phyloP scores from a whole-genome alignment of 768 basidiomycete genomes.

The Omphalotus guepiniiformis region DNA sequence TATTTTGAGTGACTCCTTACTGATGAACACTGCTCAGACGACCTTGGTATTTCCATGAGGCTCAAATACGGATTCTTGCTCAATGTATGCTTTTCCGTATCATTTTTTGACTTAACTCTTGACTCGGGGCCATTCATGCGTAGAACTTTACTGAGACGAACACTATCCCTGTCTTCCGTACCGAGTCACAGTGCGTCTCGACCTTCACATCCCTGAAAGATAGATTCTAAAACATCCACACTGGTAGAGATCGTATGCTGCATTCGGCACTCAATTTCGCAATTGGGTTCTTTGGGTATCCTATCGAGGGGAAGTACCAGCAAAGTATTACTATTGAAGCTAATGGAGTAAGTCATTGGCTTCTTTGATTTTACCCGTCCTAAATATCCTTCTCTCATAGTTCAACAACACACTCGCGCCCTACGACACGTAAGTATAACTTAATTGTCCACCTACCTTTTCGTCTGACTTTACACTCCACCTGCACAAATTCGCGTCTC shows the following conservation, averaged over 20 bases:
- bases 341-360: conserved; percentile 37
- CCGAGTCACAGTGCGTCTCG: conserved; percentile 60
- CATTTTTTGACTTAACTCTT: neutral
- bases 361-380: conserved; percentile 11
- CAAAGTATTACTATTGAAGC: conserved; percentile 74
- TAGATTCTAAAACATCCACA: too few relatives aligned
- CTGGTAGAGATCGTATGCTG: conserved; percentile 64
- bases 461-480: conserved; percentile 13
- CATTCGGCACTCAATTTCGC: conserved; percentile 64
- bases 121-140: neutral
- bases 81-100: conserved; percentile 31
- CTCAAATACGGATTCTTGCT: conserved; percentile 79
- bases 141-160: conserved; percentile 57
- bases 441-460: neutral
- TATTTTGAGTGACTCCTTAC: neutral
- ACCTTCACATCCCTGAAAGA: too few relatives aligned
- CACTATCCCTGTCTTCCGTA: conserved; percentile 74
- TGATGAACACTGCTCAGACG: conserved; percentile 38
- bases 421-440: conserved; percentile 57
- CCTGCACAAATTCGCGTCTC: conserved; percentile 59
- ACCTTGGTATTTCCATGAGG: conserved; percentile 66
- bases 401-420: conserved; percentile 87
- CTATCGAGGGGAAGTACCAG: conserved; percentile 67
- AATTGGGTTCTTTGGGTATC: conserved; percentile 74
- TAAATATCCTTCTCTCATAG: conserved; percentile 24